A percentile compares a stretch with the other conserved stretches of the same genome.
Conservation (phyloP, 2,329 filamentous ascomycete genomes). For the Penicillium sp. region DNA sequence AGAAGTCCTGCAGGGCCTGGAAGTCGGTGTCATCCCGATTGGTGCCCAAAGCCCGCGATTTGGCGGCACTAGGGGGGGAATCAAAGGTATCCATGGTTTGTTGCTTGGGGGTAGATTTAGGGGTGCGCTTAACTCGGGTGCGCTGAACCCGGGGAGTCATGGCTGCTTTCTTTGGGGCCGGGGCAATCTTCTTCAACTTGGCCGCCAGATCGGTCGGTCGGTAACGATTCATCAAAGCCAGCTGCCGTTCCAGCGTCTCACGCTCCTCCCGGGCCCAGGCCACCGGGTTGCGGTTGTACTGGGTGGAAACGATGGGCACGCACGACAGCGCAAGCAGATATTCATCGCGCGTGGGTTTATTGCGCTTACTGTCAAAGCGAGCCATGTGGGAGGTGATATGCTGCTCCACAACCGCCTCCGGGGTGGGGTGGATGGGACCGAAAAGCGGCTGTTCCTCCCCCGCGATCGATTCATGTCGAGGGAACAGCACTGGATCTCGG, state of each 20-base stretch:
- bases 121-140: conserved; percentile 40
- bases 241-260: conserved; percentile 43
- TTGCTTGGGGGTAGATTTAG: conserved; percentile 43
- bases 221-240: conserved; percentile 42
- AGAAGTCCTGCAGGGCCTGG: conserved; percentile 68
- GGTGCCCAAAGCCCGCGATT: conserved; percentile 50
- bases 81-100: conserved; percentile 42
- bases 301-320: conserved; percentile 42
- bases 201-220: conserved; percentile 30
- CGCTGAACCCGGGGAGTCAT: conserved; percentile 32
- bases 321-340: conserved; percentile 47
- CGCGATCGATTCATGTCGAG: conserved; percentile 36
- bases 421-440: conserved; percentile 34
- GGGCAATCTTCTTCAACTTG: conserved; percentile 43
- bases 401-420: conserved; percentile 43
- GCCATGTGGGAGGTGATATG: conserved; percentile 46
- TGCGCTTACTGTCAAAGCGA: conserved; percentile 41
- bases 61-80: conserved; percentile 39
- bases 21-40: conserved; percentile 85
- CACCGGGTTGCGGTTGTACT: conserved; percentile 47
- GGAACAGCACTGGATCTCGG: conserved; percentile 46
- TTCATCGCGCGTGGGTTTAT: conserved; percentile 46
- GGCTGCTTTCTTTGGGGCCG: conserved; percentile 37
- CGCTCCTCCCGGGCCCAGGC: conserved; percentile 46
- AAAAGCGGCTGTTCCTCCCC: conserved; percentile 44